phyloP scores from a whole-genome alignment of 805 yeast genomes.

The Spathaspora boniae region DNA sequence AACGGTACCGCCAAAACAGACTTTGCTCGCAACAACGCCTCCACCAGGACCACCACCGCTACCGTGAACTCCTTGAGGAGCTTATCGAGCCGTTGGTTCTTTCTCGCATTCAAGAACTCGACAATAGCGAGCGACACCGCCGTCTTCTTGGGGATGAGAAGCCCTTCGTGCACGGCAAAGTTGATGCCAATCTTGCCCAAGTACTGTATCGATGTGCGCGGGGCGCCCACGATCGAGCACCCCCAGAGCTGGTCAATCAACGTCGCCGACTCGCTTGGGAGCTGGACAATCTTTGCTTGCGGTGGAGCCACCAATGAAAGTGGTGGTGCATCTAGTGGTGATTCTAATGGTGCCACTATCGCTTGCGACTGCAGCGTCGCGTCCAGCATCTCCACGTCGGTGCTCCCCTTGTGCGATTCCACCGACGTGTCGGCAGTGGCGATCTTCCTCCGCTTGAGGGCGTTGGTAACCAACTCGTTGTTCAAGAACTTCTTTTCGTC shows the following conservation, averaged over 20 bases:
- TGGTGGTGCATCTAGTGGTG: conserved; percentile 1
- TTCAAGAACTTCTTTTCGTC: conserved; percentile 42
- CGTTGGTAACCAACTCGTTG: conserved; percentile 31
- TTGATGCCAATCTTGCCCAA: conserved; percentile 31
- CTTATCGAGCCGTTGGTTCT: conserved; percentile 48
- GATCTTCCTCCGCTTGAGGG: conserved; percentile 18
- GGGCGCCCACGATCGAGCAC: conserved; percentile 34
- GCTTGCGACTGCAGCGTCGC: too few relatives aligned
- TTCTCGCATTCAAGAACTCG: conserved; percentile 41
- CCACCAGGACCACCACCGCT: conserved; percentile 22
- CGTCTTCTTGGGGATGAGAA: conserved; percentile 21
- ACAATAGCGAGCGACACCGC: conserved; percentile 36
- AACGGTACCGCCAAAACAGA: conserved; percentile 52
- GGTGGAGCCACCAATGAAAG: too few relatives aligned
- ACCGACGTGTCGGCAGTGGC: conserved; percentile 3
- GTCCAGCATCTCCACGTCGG: background rate
- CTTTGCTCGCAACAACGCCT: conserved; percentile 21
- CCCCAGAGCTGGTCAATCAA: conserved; percentile 35
- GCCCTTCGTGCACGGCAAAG: conserved; percentile 15
- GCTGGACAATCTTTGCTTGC: conserved; percentile 19
- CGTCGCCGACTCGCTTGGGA: conserved; percentile 30
- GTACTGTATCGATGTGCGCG: conserved; percentile 27
- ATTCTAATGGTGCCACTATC: background rate
- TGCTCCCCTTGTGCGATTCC: conserved; percentile 2
- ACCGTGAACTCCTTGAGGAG: conserved; percentile 40